Percentiles rank a stretch among this genome's conserved stretches.
Conservation (phyloP, 805 yeast species). For the Cyberlindnera mississippiensis region DNA sequence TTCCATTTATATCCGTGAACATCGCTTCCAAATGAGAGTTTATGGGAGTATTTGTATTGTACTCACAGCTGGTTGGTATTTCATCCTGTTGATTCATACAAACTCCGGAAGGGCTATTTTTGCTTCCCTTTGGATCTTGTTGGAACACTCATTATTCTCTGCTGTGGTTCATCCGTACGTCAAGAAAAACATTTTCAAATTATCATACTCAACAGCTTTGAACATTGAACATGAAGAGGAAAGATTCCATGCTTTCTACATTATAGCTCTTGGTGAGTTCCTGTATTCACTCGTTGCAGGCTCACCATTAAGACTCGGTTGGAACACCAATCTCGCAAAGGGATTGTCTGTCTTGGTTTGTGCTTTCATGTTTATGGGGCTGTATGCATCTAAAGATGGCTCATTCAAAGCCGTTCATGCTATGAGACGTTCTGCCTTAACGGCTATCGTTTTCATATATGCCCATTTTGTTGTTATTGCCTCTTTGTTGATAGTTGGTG, state of each 20-base stretch:
- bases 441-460: slow-evolving; percentile 45
- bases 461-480: slow-evolving; percentile 50
- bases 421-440: slow-evolving; percentile 40
- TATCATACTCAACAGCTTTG: slow-evolving; percentile 52
- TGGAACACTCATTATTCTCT: slow-evolving; percentile 40
- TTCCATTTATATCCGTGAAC: slow-evolving; percentile 45
- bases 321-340: slow-evolving; percentile 37
- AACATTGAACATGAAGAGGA: slow-evolving; percentile 68
- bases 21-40: slow-evolving; percentile 45
- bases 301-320: slow-evolving; percentile 45
- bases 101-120: slow-evolving; percentile 45
- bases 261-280: slow-evolving; percentile 65
- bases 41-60: slow-evolving; percentile 32
- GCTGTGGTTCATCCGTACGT: slow-evolving; percentile 42
- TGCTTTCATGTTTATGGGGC: slow-evolving; percentile 47
- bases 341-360: slow-evolving; percentile 45
- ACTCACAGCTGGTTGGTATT: slow-evolving; percentile 44
- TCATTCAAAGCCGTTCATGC: slow-evolving; percentile 48
- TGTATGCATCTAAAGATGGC: slow-evolving; percentile 55
- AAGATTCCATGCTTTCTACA: slow-evolving; percentile 51
- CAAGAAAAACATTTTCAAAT: slow-evolving; percentile 37
- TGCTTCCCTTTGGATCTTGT: slow-evolving; percentile 35
- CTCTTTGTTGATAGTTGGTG: slow-evolving; percentile 51
- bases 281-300: slow-evolving; percentile 48
- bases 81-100: slow-evolving; percentile 42